Evolutionary conservation across 202 grass and related monocot genomes (phyloP), one percentile per base, ranked within the genome.

Genomic region (Schoenoplectus tabernaemontani): DNA sequence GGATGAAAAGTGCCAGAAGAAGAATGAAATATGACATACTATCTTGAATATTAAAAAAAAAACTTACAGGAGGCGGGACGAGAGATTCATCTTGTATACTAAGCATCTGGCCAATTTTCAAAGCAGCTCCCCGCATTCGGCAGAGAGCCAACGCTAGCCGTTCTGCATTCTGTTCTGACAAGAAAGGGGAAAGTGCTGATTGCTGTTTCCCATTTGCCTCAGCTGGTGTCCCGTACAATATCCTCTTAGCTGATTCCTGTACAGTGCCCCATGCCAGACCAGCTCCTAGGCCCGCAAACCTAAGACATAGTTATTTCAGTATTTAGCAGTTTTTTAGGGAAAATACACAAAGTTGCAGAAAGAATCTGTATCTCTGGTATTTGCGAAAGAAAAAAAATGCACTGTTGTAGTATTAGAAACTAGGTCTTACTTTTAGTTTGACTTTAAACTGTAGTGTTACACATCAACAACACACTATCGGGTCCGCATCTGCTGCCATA

Each of bases 51-150:
- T 37, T 51, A 1, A 17, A 56, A 56, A 56, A 32, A 74, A 7
- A 74, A 64, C 85, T 19, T 94, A 98, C 95, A 84, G 91, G 95
- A 0, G 87, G 83, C 10, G 95, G 95, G 32, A 94, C 91, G 15
- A 98, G 89, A 10, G 95, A 94, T 67, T 98, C 91, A 50, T 98
- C 95, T 82, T 98, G 95, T 62, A 98, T 98, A 84, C 95, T 94
- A 84, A 98, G 83, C 91, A 98, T 89, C 84, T 98, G 89, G 10
- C 91, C 95, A 20, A 94, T 88, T 75, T 98, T 94, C 57, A 98
- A 88, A 7, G 95, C 95, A 0, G 95, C 95, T 43, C 95, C 95
- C n/a, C 91, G 70, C 95, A 98, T 98, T 69, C 95, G 87, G 62
- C 95, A 98, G 56, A 98, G 82, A 0, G 95, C 95, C 42, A 94